These are phyloP conservation scores for Lupinus albus DNA, from an alignment of 306 rosid genomes.

Conservation along the genomic window DNA sequence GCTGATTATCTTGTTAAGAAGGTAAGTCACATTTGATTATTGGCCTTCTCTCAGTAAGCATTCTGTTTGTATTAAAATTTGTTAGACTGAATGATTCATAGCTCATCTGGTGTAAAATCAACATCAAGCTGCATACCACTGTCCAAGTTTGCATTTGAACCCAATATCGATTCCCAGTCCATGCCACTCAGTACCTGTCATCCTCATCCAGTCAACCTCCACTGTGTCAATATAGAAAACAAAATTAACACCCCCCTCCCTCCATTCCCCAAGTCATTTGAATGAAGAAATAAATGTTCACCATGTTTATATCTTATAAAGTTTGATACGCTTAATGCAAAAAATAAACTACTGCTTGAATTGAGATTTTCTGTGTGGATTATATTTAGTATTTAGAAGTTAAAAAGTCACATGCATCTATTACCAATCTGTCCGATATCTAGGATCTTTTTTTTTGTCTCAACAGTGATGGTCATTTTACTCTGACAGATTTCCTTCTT, in stretches of 20 bases:
- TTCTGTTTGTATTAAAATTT: slow-evolving; percentile 24
- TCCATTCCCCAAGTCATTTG: slow-evolving; percentile 5
- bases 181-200: neutral
- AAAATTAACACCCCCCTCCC: slow-evolving; percentile 4
- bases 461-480: neutral
- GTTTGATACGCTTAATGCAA: neutral
- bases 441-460: neutral
- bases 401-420: neutral
- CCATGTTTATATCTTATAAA: neutral
- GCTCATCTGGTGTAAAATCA: slow-evolving; percentile 12
- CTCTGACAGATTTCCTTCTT: neutral
- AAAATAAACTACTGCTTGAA: neutral
- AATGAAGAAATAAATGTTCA: slow-evolving; percentile 10
- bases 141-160: slow-evolving; percentile 36
- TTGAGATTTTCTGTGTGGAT: neutral
- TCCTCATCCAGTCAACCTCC: neutral
- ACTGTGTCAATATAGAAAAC: slow-evolving; percentile 3
- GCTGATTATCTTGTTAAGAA: slow-evolving; percentile 95
- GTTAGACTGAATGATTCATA: slow-evolving; percentile 15
- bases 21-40: slow-evolving; percentile 50
- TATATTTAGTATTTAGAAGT: slow-evolving; percentile 20
- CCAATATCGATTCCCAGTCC: slow-evolving; percentile 5
- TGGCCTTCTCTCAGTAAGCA: slow-evolving; percentile 23
- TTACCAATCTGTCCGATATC: slow-evolving; percentile 5
- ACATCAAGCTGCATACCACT: neutral